phyloP scores from a whole-genome alignment of 768 basidiomycete genomes.

The Boletus patriciae region DNA sequence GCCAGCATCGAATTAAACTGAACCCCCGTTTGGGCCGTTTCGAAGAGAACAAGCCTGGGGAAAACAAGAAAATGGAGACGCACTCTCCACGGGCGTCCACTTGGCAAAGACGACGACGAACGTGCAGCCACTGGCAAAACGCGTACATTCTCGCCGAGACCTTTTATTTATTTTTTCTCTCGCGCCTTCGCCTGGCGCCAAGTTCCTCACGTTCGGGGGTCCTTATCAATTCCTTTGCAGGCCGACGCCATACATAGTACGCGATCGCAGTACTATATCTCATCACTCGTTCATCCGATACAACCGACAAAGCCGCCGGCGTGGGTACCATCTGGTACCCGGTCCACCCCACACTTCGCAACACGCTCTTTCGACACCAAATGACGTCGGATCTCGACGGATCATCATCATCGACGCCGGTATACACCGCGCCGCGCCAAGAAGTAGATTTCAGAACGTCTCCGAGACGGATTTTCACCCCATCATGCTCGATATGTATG shows the following conservation, averaged over 20 bases:
- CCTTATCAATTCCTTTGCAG: background rate
- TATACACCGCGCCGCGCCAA: background rate
- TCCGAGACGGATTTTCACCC: background rate
- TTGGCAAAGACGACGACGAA: background rate
- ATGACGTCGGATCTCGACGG: conserved; percentile 2
- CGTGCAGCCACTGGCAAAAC: background rate
- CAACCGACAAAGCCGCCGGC: background rate
- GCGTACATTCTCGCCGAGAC: no score
- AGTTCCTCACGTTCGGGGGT: background rate
- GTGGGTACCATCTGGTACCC: background rate
- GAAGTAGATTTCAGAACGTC: background rate
- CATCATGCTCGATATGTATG: background rate
- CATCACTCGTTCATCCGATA: background rate
- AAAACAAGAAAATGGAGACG: background rate
- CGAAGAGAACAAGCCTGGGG: background rate
- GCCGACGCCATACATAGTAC: no score
- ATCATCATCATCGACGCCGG: conserved; percentile 7
- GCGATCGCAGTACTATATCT: background rate
- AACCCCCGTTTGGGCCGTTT: conserved; percentile 4
- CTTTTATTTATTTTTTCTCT: no score
- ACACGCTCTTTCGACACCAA: background rate
- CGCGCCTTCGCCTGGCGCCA: no score
- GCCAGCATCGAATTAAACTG: background rate
- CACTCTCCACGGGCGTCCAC: background rate
- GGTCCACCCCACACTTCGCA: background rate